Evolutionary conservation across 139 green algal genomes (phyloP).

Genomic region (Coelastrella sp.): DNA sequence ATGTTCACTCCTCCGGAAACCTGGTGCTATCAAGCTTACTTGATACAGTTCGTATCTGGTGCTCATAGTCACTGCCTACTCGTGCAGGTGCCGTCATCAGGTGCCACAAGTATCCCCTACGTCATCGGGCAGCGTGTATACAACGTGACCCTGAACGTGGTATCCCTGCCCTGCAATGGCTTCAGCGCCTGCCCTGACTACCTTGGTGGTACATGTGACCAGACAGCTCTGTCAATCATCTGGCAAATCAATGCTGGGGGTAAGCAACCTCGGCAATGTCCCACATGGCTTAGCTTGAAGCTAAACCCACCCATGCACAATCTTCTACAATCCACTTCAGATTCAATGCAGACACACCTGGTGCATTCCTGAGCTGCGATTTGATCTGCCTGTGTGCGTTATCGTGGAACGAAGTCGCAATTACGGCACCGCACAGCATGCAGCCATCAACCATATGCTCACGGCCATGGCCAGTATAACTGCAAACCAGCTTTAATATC

Average conservation of each 20-base stretch:
- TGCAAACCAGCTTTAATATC: background rate
- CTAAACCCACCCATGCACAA: background rate
- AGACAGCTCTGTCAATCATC: background rate
- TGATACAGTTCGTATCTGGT: background rate
- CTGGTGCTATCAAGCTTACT: too few relatives aligned
- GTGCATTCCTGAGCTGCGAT: too few relatives aligned
- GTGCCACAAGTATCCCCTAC: background rate
- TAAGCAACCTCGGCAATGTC: background rate
- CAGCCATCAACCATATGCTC: background rate
- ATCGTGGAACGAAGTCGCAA: too few relatives aligned
- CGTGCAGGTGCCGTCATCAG: background rate
- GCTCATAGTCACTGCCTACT: background rate
- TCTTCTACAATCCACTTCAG: too few relatives aligned
- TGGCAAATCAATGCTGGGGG: background rate
- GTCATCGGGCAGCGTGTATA: background rate
- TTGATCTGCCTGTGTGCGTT: too few relatives aligned
- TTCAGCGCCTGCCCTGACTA: background rate
- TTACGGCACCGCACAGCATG: too few relatives aligned
- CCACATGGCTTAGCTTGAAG: background rate
- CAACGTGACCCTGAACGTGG: background rate
- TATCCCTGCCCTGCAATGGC: background rate
- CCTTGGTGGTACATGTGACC: background rate
- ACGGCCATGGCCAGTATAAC: background rate
- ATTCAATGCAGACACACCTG: too few relatives aligned
- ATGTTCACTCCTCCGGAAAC: too few relatives aligned